Evolutionary conservation across 768 basidiomycete species (phyloP), one percentile per base, ranked within the genome.

Genomic region (Steccherinum ochraceum): DNA sequence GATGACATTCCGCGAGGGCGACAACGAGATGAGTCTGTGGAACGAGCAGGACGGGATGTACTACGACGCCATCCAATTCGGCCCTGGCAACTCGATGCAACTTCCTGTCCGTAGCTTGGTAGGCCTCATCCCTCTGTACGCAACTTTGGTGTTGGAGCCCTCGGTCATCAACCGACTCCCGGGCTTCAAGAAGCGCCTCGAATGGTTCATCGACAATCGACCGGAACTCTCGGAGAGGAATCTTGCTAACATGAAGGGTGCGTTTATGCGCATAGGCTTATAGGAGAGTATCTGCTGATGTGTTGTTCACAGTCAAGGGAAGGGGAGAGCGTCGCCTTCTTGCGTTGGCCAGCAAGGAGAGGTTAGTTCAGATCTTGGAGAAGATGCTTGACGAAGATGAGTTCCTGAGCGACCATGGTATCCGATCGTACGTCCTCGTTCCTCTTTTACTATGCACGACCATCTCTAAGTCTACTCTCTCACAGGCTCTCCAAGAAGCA

Each of bases 361-460:
- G 95, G 41, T 75, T 99, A 16, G 74, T 88, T 24, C 78, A 78
- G 49, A 95, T 98, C 52, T 67, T 99, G 52, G 84, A 94, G 69
- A 94, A 93, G 73, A 97, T 98, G 96, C 69, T 98, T 49, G 91
- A 98, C 62, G 96, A 97, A 68, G 83, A 87, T 52, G 96, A 99
- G 69, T 99, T 99, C 70, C 74, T 99, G 58, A 91, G 90, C 58
- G 93, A 95, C 58, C 83, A 95, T 62, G 96, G 96, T 43, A 87
- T 99, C 56, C 78, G 96, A 74, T 98, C 95, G 88, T 94, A 57
- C 64, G 92, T 79, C 27, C 2, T 16, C 16, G 16, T 35, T 7
- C 7, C 0, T 20, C 20, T 23, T 43, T 41, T 1, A 3, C 24
- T 18, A 1, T 7, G 13, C 24, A 40, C 43, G 19, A 24, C 30